These are phyloP conservation scores for Rhinocladiella mackenziei DNA, from an alignment of 2,329 filamentous ascomycete species.

Conservation along the genomic window DNA sequence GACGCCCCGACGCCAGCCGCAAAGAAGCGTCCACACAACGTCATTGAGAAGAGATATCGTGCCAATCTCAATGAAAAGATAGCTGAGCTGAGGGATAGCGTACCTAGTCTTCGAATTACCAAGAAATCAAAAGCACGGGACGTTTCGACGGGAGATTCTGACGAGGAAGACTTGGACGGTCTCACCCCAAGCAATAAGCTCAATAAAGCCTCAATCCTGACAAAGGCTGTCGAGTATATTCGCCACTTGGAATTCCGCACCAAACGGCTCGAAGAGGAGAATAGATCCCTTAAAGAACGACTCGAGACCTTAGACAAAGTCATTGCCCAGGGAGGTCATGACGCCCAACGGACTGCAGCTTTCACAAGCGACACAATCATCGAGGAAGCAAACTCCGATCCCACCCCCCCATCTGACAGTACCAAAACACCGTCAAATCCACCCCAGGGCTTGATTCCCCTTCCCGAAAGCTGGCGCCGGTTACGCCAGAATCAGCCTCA, in stretches of 20 bases:
- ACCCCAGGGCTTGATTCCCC: slow-evolving; percentile 42
- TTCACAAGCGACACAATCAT: slow-evolving; percentile 30
- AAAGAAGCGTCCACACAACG: slow-evolving; percentile 96
- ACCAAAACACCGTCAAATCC: slow-evolving; percentile 27
- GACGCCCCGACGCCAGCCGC: slow-evolving; percentile 51
- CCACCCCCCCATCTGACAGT: slow-evolving; percentile 42
- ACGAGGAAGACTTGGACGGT: slow-evolving; percentile 76
- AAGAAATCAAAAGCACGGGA: slow-evolving; percentile 58
- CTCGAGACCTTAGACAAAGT: slow-evolving; percentile 73
- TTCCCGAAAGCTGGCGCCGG: slow-evolving; percentile 43
- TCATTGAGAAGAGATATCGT: slow-evolving; percentile 95
- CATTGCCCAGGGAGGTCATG: slow-evolving; percentile 44
- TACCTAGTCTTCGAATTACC: slow-evolving; percentile 83
- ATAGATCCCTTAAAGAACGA: slow-evolving; percentile 70
- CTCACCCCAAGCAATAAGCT: slow-evolving; percentile 85
- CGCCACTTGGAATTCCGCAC: slow-evolving; percentile 89
- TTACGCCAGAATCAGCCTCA: slow-evolving; percentile 37
- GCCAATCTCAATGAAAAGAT: slow-evolving; percentile 98
- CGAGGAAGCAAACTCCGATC: slow-evolving; percentile 15
- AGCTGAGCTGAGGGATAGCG: slow-evolving; percentile 81
- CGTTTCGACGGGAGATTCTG: slow-evolving; percentile 61
- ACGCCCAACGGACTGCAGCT: slow-evolving; percentile 26
- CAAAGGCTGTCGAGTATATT: slow-evolving; percentile 96
- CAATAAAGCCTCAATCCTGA: slow-evolving; percentile 95
- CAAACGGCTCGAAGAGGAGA: slow-evolving; percentile 75